Percentiles rank a stretch among this genome's conserved stretches.
These are phyloP conservation scores for Neovahlkampfia damariscottae DNA, from an alignment of 78 protist genomes.

Conservation along the genomic window DNA sequence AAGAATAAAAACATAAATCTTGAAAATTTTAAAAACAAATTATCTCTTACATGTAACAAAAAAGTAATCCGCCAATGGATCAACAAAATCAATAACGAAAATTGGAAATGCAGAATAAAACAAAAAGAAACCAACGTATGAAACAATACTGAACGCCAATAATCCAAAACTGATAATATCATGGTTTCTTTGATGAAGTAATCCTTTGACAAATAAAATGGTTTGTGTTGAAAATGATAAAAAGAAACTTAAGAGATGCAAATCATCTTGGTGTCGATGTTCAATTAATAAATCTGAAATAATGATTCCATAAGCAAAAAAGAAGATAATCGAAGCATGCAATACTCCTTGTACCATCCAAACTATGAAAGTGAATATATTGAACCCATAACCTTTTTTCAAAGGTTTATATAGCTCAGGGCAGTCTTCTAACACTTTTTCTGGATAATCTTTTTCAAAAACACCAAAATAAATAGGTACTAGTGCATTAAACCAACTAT, in stretches of 20 bases:
- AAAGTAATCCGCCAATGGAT: too few relatives aligned
- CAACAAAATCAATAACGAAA: too few relatives aligned
- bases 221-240: background rate
- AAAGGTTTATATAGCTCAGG: background rate
- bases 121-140: background rate
- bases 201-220: background rate
- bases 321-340: background rate
- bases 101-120: background rate
- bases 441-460: background rate
- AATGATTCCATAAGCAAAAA: background rate
- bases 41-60: too few relatives aligned
- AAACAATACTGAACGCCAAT: background rate
- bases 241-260: background rate
- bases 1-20: too few relatives aligned
- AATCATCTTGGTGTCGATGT: background rate
- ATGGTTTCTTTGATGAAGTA: background rate
- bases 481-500: slow-evolving; percentile 57
- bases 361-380: background rate
- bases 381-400: background rate
- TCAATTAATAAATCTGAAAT: background rate
- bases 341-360: background rate
- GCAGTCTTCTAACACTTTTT: background rate
- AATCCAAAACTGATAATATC: background rate
- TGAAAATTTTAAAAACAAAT: too few relatives aligned
- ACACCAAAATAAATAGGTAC: slow-evolving; percentile 35